A percentile compares a stretch with the other conserved stretches of the same genome.
These are phyloP conservation scores for Camelina laxa DNA, from an alignment of 345 rosid genomes.

Conservation along the genomic window DNA sequence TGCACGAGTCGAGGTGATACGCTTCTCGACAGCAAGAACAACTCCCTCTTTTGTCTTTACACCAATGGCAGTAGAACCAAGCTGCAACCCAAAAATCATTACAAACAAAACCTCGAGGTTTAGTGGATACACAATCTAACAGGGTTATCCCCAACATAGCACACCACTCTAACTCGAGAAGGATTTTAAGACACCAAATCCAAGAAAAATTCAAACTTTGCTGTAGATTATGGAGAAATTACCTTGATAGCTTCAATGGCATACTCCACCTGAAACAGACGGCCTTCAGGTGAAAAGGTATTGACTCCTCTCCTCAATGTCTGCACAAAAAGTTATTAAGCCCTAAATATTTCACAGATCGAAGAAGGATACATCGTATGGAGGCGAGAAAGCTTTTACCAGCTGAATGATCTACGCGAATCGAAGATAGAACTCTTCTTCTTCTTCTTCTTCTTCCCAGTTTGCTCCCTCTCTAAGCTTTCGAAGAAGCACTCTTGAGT, in stretches of 20 bases:
- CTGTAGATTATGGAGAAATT: background rate
- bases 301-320: slow-evolving; percentile 70
- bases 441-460: background rate
- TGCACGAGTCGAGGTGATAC: slow-evolving; percentile 69
- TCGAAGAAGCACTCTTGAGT: slow-evolving; percentile 25
- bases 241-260: slow-evolving; percentile 98
- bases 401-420: slow-evolving; percentile 22
- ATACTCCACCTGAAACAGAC: slow-evolving; percentile 92
- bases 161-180: slow-evolving; percentile 8
- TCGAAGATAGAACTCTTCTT: slow-evolving; percentile 8
- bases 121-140: background rate
- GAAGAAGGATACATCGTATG: background rate
- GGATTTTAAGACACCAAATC: background rate
- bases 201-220: background rate
- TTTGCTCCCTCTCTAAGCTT: background rate
- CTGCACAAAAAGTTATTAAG: slow-evolving; percentile 5
- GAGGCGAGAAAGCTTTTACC: slow-evolving; percentile 4
- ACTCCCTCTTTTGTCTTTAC: slow-evolving; percentile 89
- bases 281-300: slow-evolving; percentile 94
- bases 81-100: slow-evolving; percentile 51
- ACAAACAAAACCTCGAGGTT: slow-evolving; percentile 6
- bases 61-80: slow-evolving; percentile 94
- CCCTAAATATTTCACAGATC: background rate
- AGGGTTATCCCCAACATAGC: background rate
- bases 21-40: slow-evolving; percentile 95